Evolutionary conservation across 2,329 filamentous ascomycete genomes (phyloP), one percentile per base, ranked within the genome.

Genomic region (Volutella citrinella): DNA sequence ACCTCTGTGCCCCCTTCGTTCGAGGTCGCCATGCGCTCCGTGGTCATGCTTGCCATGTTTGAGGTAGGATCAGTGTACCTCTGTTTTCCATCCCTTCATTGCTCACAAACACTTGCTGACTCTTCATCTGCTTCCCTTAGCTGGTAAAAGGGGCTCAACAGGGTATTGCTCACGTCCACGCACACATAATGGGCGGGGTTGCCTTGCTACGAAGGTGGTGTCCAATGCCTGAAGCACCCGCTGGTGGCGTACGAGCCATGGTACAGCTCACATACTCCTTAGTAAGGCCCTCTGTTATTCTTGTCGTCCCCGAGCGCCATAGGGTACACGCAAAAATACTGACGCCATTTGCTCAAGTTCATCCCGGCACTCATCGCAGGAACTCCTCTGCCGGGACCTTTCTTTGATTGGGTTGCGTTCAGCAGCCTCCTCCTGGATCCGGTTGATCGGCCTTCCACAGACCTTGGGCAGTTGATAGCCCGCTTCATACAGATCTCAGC

Each of bases 1-100:
- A 49, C 61, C 20, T 46, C 59, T 15, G 38, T 57, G 18, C 47
- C 52, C 34, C 46, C 57, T 21, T 56, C 59, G 32, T 48, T 70
- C 15, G 59, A 69, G 27, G 64, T 71, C 9, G 65, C 74, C 12
- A 64, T 78, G 43, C 65, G 69, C 18, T 59, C 70, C 7, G 72
- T 80, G 19, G 63, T 82, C 25, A 66, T 77, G 46, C 67, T 82
- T 43, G 76, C 76, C 28, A 65, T 80, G 54, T 82, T 78, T 42
- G 78, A 82, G 66, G 77, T 80, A 57, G n/a, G n/a, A n/a, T n/a
- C n/a, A n/a, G n/a, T n/a, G n/a, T n/a, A n/a, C n/a, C n/a, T n/a
- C n/a, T 49, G 61, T 43, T 36, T 40, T 22, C 30, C 36, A 23
- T 30, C 21, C 40, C 36, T 32, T 30, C 12, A 27, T 21, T 32